A percentile compares a stretch with the other conserved stretches of the same genome.
Evolutionary conservation across 208 protist species (phyloP).

Genomic region (Leishmania aethiopica): DNA sequence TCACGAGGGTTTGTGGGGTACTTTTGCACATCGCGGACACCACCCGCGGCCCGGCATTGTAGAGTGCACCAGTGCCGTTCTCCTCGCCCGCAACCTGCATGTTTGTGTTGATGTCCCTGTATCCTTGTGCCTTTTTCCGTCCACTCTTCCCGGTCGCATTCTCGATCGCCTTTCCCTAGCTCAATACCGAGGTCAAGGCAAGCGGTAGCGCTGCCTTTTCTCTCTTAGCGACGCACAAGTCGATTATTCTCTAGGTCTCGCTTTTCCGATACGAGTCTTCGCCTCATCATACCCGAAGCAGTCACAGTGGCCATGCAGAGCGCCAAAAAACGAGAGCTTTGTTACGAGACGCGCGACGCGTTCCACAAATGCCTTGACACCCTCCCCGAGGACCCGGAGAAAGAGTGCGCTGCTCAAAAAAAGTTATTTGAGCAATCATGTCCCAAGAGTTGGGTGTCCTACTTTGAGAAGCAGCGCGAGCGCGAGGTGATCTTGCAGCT

Average conservation of each 20-base stretch:
- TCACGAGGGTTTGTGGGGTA: not conserved
- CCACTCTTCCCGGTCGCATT: not conserved
- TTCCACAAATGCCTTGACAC: constrained; percentile 84
- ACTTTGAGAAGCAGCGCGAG: constrained; percentile 87
- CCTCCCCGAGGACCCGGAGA: constrained; percentile 64
- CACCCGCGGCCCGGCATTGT: not conserved
- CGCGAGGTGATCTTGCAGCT: constrained; percentile 81
- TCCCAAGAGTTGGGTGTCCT: constrained; percentile 74
- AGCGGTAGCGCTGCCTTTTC: not conserved
- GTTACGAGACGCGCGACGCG: constrained; percentile 72
- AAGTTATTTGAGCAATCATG: constrained; percentile 59
- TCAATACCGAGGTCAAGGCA: not conserved
- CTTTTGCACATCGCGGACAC: not conserved
- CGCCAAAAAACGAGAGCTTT: constrained; percentile 76
- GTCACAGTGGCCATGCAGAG: constrained; percentile 51
- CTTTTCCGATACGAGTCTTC: not conserved
- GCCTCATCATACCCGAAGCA: not conserved
- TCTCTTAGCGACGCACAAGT: not conserved
- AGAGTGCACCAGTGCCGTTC: not conserved
- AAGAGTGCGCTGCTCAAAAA: constrained; percentile 53
- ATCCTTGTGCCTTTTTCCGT: not conserved
- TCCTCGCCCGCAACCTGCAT: not conserved
- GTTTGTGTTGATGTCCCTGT: not conserved
- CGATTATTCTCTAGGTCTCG: not conserved
- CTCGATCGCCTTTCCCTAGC: not conserved